phyloP scores from a whole-genome alignment of 805 yeast species.

The Ogataea ramenticola region DNA sequence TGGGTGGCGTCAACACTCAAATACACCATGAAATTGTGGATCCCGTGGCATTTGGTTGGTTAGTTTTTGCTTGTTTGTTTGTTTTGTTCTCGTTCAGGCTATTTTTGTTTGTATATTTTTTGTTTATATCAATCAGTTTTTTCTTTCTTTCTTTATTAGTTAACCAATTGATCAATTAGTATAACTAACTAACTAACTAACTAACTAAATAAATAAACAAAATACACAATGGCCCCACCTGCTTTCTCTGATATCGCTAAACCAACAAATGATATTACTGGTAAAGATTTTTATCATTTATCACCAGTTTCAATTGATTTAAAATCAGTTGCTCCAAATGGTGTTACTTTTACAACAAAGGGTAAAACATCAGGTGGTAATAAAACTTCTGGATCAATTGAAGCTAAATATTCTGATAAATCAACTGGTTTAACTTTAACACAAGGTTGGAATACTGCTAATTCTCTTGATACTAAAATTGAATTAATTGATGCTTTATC shows the following conservation, averaged over 20 bases:
- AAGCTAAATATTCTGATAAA: constrained; percentile 90
- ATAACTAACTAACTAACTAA: background rate
- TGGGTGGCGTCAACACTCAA: no score
- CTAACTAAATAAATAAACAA: no score
- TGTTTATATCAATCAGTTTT: background rate
- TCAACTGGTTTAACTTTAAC: constrained; percentile 86
- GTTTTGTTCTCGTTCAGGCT: no score
- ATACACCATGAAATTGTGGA: no score
- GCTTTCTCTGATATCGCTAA: constrained; percentile 92
- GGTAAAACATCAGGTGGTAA: constrained; percentile 74
- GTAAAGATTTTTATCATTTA: constrained; percentile 89
- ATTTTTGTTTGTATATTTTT: background rate
- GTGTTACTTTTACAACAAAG: constrained; percentile 89
- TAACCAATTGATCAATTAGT: background rate
- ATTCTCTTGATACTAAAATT: constrained; percentile 84
- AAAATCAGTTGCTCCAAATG: constrained; percentile 92
- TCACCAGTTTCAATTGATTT: constrained; percentile 83
- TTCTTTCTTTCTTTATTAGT: background rate
- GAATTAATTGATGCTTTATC: constrained; percentile 88
- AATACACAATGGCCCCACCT: constrained; percentile 67
- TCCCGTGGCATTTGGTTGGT: no score
- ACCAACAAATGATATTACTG: constrained; percentile 83
- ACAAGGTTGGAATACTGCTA: constrained; percentile 97
- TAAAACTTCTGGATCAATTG: constrained; percentile 80
- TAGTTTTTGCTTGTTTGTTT: no score